Base-by-base conservation (phyloP, 257 asterid genomes). In the Gynochthodes officinalis region DNA sequence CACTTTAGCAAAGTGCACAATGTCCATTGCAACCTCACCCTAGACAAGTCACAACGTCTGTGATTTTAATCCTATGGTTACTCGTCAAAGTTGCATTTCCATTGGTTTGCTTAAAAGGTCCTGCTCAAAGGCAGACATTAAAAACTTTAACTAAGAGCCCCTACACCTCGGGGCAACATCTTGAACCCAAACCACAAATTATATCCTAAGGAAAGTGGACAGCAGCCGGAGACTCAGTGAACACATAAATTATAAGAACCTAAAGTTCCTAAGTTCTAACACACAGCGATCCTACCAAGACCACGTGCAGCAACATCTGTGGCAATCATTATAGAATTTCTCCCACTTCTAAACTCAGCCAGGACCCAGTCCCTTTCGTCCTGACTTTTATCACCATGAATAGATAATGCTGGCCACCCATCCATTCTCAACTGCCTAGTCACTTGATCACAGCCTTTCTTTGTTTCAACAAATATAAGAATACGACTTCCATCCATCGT, bases 251-350 rank as follows among this genome's bases (percentile, higher is more conserved):
- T 73, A n/a, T n/a, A 70, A 76, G 77, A 82, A 70, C 57, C 86
- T 75, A 79, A 77, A 83, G 71, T 54, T 79, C 95, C 96, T 82
- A 90, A 80, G 78, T 86, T 80, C 59, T 74, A 69, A 85, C 86
- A 81, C 89, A 28, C 79, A 78, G 69, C 82, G 77, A 86, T 86
- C 95, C 95, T 93, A 93, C 98, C 98, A 81, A 92, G 97, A 83
- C 98, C 98, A 82, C 98, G 97, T 49, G 98, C 98, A 81, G 98
- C 98, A 75, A 92, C 98, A 85, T 92, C 98, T 77, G 97, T 92
- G 80, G 98, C 98, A 83, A 83, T 87, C 98, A 92, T 90, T 83
- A 93, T 82, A 64, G 97, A 92, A 82, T 80, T 90, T 84, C 89
- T 81, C 80, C 98, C 97, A 89, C 75, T 86, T 85, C 78, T 90